Base-by-base conservation (phyloP, 305 asterid genomes). In the Fraxinus velutina region DNA sequence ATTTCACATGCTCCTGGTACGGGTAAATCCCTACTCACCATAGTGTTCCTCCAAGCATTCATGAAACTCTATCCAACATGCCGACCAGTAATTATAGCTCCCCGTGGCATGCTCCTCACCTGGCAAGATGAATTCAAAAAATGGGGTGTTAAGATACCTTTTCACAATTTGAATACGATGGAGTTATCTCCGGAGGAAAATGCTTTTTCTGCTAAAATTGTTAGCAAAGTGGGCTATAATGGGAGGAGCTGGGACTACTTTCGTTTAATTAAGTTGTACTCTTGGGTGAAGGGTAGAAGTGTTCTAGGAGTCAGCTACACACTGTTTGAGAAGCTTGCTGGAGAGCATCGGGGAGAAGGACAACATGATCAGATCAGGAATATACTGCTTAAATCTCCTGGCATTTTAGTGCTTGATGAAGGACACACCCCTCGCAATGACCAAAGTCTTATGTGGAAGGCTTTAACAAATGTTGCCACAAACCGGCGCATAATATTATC, bases 1-100 rank as follows among this genome's bases (percentile, higher is more conserved):
- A 94, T 94, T 1, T 92, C 97, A 5, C 98, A 94, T 57, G 97
- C 97, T 2, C 98, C 97, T 10, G 97, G 97, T 7, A 94, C 98
- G 0, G 97, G 97, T 27, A 93, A 94, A 80, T 88, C 95, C 5
- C 87, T 90, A 32, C 88, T 92, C 78, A 88, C 92, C 1, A 86
- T 94, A 60, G 90, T 86, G 42, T 94, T 94, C 80, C 89, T 92
- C 70, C 83, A 50, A 85, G 29, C 97, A 2, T 89, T 92, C 66
- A 70, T 92, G 86, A 88, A 79, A 80, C 79, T 84, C 10, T 90
- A 90, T 7, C 93, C 95, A 0, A 34, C 60, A 3, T 89, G 89
- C 42, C 82, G 88, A 70, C 97, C 97, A 0, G 75, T 94, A 62
- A 88, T 94, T 83, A 79, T 94, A 66, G 98, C 97, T 42, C 98